Base-by-base conservation (phyloP, 176 grass and related monocot species). In the Pharus latifolius region DNA sequence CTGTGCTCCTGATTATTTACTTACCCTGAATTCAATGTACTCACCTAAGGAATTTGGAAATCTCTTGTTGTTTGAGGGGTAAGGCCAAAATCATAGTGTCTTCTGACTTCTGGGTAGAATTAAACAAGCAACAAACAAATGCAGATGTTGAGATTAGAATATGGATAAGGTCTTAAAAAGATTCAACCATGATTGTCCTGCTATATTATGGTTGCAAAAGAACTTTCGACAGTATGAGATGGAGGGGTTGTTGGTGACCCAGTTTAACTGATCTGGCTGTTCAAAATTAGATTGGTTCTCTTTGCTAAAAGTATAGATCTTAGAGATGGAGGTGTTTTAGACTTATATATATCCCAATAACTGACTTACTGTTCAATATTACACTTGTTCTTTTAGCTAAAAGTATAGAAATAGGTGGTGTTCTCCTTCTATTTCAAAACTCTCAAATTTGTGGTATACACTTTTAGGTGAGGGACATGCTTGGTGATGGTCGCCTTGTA, bases 401-500 rank as follows among this genome's bases (percentile, higher is more conserved):
- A 76, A 44, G 18, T 79, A 37, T 19, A 29, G 7, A 67, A 35
- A 57, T 19, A 19, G 13, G 6, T 28, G n/a, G 12, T 19, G 7
- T 58, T 78, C 2, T 18, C 50, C 10, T 65, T 63, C 54, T 40
- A 5, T 15, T 65, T 71, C 3, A 22, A 27, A 65, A 49, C 41
- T n/a, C 65, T 30, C 46, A 15, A 48, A 37, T 55, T 72, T 61
- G 37, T 79, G 37, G 61, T 35, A 62, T 80, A 22, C 54, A 68
- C 60, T 60, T 58, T 81, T 76, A 98, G 94, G 89, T 98, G 46
- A 98, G 94, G 76, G 94, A 98, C 60, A 98, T 98, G 89, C 89
- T 93, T 75, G 94, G 94, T 40, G 94, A 98, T 85, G 94, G 94
- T 10, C 94, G 94, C 50, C 94, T 98, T 49, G 93, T 98, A 80